Evolutionary conservation across 1,284 basidiomycete genomes (phyloP), one percentile per base, ranked within the genome.

Genomic region (Ceratorhiza oryzae-sativae): DNA sequence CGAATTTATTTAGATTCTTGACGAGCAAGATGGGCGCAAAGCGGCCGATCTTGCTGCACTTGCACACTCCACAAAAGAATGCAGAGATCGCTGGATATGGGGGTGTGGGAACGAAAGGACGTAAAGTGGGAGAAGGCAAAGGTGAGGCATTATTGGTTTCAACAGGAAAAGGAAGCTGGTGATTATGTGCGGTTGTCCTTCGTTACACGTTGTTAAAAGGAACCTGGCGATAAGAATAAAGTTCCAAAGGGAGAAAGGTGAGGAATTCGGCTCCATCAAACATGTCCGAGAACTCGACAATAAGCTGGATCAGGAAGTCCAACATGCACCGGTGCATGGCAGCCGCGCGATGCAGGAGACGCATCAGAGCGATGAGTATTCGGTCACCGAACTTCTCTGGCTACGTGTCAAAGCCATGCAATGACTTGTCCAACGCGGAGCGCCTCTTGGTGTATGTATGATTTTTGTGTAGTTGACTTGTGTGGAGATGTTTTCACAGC

Each of bases 321-420:
- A 56, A 56, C 53, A 36, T 56, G 53, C 32, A 36, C 53, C 32
- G n/a, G n/a, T n/a, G n/a, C n/a, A n/a, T n/a, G n/a, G n/a, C n/a
- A n/a, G n/a, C n/a, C n/a, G n/a, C n/a, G n/a, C n/a, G n/a, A n/a
- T n/a, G n/a, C n/a, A n/a, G n/a, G n/a, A n/a, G n/a, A n/a, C n/a
- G n/a, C n/a, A n/a, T n/a, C n/a, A n/a, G n/a, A n/a, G n/a, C n/a
- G n/a, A n/a, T n/a, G n/a, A n/a, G n/a, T n/a, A n/a, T n/a, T n/a
- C n/a, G n/a, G n/a, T n/a, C n/a, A n/a, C n/a, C n/a, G n/a, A n/a
- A n/a, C 25, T 53, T 25, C 25, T 15, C 10, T 53, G 25, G 25
- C 25, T 53, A 20, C 49, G 25, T 25, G 49, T 53, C 25, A 30
- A 48, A 48, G 12, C 15, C 15, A 13, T 13, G 49, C n/a, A 2